Base-by-base conservation (phyloP, 768 basidiomycete species). In the Trametes cubensis region DNA sequence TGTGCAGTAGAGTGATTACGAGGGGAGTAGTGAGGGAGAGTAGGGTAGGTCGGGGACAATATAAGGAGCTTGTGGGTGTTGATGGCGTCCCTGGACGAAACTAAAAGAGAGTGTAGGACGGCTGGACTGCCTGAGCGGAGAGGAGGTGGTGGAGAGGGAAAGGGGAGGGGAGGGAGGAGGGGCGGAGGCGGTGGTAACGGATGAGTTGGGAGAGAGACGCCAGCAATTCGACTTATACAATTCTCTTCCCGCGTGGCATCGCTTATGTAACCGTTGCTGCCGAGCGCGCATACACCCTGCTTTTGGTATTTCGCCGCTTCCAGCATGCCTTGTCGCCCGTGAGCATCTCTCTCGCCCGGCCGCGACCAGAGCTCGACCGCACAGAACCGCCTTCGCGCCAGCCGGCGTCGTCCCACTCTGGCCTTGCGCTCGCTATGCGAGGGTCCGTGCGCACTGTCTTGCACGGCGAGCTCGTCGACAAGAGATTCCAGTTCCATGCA, bases 41-140 rank as follows among this genome's bases (percentile, higher is more conserved):
- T n/a, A 51, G 40, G 50, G 6, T 45, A 49, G 39, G 45, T 14
- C 41, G 48, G 28, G 23, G 46, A 17, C 20, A 18, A 45, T 20
- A 23, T 18, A 34, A 26, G 45, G 47, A 44, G 1, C 41, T 26
- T 17, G 41, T 3, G n/a, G 49, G 46, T 28, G 26, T 25, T 53
- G 17, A 14, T 21, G 13, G 47, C 52, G 62, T 62, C 60, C 57
- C 42, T 30, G 50, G 28, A 39, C 40, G 52, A 52, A 50, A 34
- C 20, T 60, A 64, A 67, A 67, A 53, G 67, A 65, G 62, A 60
- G 67, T 68, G 67, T 41, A 52, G 64, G 63, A 63, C 63, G 60
- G 42, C 21, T 15, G 21, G 26, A n/a, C 45, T n/a, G 47, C 41
- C 30, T 30, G 52, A 18, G 53, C 25, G 40, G 20, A 46, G 60